Conservation (phyloP, 2,329 filamentous ascomycete genomes). For the Bipolaris victoriae region DNA sequence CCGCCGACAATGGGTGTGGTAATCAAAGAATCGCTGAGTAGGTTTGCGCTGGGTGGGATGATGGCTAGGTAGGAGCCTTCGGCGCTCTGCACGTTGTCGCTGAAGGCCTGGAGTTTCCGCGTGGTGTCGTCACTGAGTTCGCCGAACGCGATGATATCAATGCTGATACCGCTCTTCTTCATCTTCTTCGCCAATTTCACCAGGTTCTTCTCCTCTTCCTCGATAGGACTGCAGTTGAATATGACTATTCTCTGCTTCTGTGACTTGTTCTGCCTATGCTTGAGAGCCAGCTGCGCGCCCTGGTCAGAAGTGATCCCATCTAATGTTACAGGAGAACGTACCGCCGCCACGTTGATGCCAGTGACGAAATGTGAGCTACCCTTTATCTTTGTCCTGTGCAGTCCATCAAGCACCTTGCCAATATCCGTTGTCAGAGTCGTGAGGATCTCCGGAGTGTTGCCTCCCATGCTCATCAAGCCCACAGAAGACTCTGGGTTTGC, state of each 20-base stretch:
- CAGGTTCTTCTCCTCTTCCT: conserved; percentile 87
- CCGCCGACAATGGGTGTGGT: conserved; percentile 88
- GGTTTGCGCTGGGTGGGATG: conserved; percentile 86
- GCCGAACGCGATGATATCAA: conserved; percentile 95
- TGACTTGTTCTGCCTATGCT: conserved; percentile 97
- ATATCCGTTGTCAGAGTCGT: conserved; percentile 96
- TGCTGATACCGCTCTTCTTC: conserved; percentile 95
- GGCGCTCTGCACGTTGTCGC: conserved; percentile 85
- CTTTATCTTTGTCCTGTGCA: conserved; percentile 82
- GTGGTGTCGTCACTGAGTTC: conserved; percentile 89
- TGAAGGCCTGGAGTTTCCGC: conserved; percentile 90
- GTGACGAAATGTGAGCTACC: conserved; percentile 88
- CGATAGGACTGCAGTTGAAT: conserved; percentile 91
- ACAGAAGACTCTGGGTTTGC: conserved; percentile 97
- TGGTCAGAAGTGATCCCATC: conserved; percentile 69
- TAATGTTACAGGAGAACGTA: conserved; percentile 65
- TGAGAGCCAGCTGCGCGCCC: conserved; percentile 77
- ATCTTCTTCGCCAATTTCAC: conserved; percentile 94
- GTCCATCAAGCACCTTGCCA: conserved; percentile 90
- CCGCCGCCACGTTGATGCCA: conserved; percentile 91
- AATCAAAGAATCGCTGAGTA: conserved; percentile 90
- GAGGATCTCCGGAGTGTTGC: conserved; percentile 94
- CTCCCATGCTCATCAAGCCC: conserved; percentile 98
- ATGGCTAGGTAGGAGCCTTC: conserved; percentile 92
- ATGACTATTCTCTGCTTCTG: conserved; percentile 97